A percentile compares a stretch with the other conserved stretches of the same genome.
phyloP scores from a whole-genome alignment of 352 stramenopile genomes.

The Phytophthora palmivora region DNA sequence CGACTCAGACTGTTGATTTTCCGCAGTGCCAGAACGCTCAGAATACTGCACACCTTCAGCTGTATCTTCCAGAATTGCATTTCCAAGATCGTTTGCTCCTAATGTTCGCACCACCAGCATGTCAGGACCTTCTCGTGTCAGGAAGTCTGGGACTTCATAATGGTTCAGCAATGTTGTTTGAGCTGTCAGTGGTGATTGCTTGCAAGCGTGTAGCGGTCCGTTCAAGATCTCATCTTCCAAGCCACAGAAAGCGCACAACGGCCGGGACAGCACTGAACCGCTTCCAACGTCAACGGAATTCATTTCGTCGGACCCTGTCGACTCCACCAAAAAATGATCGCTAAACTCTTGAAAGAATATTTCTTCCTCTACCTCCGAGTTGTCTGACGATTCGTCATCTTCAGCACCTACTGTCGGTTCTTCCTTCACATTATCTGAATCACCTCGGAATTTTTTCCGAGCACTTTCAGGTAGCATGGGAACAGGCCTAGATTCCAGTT shows the following conservation, averaged over 20 bases:
- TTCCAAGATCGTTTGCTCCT: conserved; percentile 33
- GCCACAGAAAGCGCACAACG: conserved; percentile 59
- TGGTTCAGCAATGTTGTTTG: conserved; percentile 49
- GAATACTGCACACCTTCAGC: conserved; percentile 47
- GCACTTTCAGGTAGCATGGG: conserved; percentile 53
- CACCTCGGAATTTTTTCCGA: conserved; percentile 34
- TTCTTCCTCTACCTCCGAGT: conserved; percentile 53
- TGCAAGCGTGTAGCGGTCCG: conserved; percentile 52
- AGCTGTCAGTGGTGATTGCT: conserved; percentile 58
- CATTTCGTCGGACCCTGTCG: not conserved
- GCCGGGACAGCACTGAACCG: conserved; percentile 3
- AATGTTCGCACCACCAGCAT: conserved; percentile 36
- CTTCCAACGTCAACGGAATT: conserved; percentile 1
- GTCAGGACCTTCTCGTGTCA: conserved; percentile 33
- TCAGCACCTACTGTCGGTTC: conserved; percentile 29
- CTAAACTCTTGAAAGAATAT: conserved; percentile 63
- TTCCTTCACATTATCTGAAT: conserved; percentile 12
- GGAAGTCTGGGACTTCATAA: conserved; percentile 59
- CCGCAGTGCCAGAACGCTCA: conserved; percentile 12
- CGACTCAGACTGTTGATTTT: conserved; percentile 1
- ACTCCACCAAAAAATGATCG: conserved; percentile 49
- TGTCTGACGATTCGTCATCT: conserved; percentile 40
- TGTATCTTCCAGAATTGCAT: conserved; percentile 38
- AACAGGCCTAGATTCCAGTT: conserved; percentile 59
- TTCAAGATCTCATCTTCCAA: conserved; percentile 77